phyloP scores from a whole-genome alignment of 176 grass and related monocot genomes.

The Ensete ventricosum region DNA sequence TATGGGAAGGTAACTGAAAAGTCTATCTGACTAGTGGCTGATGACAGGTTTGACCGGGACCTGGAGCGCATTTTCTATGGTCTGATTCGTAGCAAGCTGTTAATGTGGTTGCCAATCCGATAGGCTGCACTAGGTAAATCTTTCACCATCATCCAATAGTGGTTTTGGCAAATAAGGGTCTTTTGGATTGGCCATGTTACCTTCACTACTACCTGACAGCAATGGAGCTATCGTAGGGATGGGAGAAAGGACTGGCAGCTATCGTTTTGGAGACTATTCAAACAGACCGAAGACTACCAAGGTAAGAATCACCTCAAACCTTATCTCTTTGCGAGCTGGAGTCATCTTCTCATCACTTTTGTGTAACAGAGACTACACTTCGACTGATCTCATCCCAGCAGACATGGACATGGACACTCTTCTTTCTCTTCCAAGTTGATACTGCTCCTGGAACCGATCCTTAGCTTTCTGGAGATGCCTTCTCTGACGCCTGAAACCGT shows the following conservation, averaged over 20 bases:
- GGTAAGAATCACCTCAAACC: not conserved
- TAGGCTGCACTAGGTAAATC: not conserved
- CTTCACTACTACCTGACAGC: not conserved
- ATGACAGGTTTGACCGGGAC: not conserved
- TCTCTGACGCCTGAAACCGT: not conserved
- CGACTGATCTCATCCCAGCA: not conserved
- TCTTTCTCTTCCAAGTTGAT: conserved; percentile 1
- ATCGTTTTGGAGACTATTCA: not conserved
- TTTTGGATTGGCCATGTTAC: not conserved
- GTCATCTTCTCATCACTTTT: conserved; percentile 7
- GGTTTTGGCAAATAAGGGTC: not conserved
- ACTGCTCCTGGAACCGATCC: too few species aligned
- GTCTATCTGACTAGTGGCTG: not conserved
- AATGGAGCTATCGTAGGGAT: not conserved
- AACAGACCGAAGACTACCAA: not conserved
- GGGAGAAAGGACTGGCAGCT: not conserved
- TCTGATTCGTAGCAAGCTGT: not conserved
- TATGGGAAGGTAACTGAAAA: not conserved
- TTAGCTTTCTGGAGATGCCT: not conserved
- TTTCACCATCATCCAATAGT: not conserved
- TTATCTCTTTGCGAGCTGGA: not conserved
- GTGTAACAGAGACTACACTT: not conserved
- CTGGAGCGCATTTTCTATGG: not conserved
- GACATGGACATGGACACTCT: not conserved
- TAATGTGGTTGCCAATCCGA: not conserved